A percentile compares a stretch with the other conserved stretches of the same genome.
Conservation (phyloP, 805 yeast genomes). For the Hanseniaspora occidentalis region DNA sequence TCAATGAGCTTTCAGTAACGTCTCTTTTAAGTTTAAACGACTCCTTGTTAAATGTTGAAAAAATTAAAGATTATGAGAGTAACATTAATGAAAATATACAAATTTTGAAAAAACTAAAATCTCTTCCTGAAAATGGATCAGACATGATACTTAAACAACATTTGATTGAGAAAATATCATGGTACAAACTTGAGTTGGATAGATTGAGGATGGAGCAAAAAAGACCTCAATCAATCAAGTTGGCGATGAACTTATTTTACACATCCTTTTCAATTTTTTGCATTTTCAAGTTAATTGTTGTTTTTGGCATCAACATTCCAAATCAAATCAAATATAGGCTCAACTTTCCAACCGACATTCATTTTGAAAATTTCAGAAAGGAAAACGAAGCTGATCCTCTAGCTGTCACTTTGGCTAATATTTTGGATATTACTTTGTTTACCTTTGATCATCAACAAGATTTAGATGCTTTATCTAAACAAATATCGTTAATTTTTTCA, state of each 20-base stretch:
- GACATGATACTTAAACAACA: conserved; percentile 9
- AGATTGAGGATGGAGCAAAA: conserved; percentile 11
- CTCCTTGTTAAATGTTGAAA: conserved; percentile 2
- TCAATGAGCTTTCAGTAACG: background rate
- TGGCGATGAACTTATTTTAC: conserved; percentile 13
- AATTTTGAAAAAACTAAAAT: conserved; percentile 10
- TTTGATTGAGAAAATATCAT: conserved; percentile 17
- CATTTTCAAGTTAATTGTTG: conserved; percentile 24
- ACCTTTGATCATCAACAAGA: conserved; percentile 24
- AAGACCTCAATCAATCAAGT: conserved; percentile 10
- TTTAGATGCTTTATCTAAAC: conserved; percentile 26
- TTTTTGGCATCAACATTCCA: conserved; percentile 19
- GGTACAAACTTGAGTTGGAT: conserved; percentile 17
- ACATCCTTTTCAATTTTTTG: conserved; percentile 24
- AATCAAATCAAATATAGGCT: conserved; percentile 12
- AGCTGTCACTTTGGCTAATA: conserved; percentile 26
- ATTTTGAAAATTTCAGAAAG: conserved; percentile 11
- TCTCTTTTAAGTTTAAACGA: background rate
- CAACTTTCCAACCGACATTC: conserved; percentile 12
- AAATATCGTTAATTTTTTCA: conserved; percentile 37
- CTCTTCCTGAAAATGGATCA: conserved; percentile 8
- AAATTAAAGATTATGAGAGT: conserved; percentile 12
- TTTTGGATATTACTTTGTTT: conserved; percentile 22
- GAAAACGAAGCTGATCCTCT: conserved; percentile 25
- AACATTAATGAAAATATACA: conserved; percentile 12